These are phyloP conservation scores for Graphium sp. DNA, from an alignment of 2,329 filamentous ascomycete genomes.

Conservation along the genomic window DNA sequence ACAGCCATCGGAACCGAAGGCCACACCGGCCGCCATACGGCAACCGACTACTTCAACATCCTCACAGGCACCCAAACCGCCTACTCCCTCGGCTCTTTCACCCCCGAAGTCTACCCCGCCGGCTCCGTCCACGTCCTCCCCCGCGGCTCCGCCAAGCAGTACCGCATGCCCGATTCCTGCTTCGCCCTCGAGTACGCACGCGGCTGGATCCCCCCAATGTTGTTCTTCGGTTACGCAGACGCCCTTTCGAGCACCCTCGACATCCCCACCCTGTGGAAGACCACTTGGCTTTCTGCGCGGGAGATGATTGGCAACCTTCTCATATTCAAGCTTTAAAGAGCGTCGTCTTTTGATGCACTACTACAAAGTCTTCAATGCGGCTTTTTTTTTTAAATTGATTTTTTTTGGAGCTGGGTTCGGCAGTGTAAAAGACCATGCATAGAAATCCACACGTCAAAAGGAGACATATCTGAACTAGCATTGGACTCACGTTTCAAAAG, in stretches of 20 bases:
- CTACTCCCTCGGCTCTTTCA: slow-evolving; percentile 51
- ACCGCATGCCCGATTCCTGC: slow-evolving; percentile 60
- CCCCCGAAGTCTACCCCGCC: slow-evolving; percentile 51
- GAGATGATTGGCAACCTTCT: slow-evolving; percentile 64
- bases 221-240: slow-evolving; percentile 79
- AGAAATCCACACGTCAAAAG: too few species aligned
- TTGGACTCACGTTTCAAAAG: too few species aligned
- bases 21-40: slow-evolving; percentile 75
- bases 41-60: slow-evolving; percentile 92
- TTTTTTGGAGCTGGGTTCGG: neutral
- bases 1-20: slow-evolving; percentile 74
- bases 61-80: slow-evolving; percentile 61
- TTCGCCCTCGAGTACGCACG: slow-evolving; percentile 73
- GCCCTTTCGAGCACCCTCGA: slow-evolving; percentile 67
- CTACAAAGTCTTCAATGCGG: too few species aligned
- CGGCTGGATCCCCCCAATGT: slow-evolving; percentile 87
- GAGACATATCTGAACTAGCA: too few species aligned
- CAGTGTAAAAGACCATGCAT: neutral
- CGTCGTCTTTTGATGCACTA: too few species aligned
- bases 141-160: slow-evolving; percentile 63
- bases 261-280: slow-evolving; percentile 70
- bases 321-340: slow-evolving; percentile 47
- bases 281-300: slow-evolving; percentile 53
- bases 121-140: slow-evolving; percentile 57
- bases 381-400: too few species aligned